These are phyloP conservation scores for Candida chauliodis DNA, from an alignment of 805 yeast genomes.

Conservation along the genomic window DNA sequence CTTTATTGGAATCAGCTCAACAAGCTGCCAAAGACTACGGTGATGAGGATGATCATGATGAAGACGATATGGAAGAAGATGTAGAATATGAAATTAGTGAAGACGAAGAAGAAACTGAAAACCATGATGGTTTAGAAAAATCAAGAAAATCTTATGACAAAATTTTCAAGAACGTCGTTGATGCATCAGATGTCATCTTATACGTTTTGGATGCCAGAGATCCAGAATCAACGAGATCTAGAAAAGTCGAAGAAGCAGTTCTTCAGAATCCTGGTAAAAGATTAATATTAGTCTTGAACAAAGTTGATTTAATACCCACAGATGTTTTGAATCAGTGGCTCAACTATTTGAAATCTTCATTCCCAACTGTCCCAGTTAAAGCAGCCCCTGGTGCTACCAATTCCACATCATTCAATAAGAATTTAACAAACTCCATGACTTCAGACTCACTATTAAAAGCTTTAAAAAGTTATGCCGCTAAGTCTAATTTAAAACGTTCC, in stretches of 20 bases:
- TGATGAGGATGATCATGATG: constrained; percentile 44
- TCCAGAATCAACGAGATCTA: constrained; percentile 92
- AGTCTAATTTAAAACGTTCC: constrained; percentile 81
- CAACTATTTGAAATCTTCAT: constrained; percentile 67
- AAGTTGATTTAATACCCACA: constrained; percentile 89
- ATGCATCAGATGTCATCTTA: constrained; percentile 83
- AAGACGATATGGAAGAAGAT: constrained; percentile 30
- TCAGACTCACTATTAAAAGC: constrained; percentile 73
- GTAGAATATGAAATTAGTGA: constrained; percentile 43
- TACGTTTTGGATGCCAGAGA: constrained; percentile 98
- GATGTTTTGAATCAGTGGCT: constrained; percentile 82
- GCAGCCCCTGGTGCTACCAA: constrained; percentile 75
- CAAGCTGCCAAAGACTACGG: constrained; percentile 75
- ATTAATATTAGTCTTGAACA: constrained; percentile 80
- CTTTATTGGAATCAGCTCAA: constrained; percentile 86
- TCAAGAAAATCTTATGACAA: constrained; percentile 91
- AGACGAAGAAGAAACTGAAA: constrained; percentile 36
- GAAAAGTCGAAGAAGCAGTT: constrained; percentile 86
- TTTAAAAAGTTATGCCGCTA: constrained; percentile 79
- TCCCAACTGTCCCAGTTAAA: constrained; percentile 89
- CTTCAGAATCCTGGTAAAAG: constrained; percentile 77
- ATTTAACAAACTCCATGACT: constrained; percentile 66
- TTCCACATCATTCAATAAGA: constrained; percentile 65
- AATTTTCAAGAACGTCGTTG: constrained; percentile 89
- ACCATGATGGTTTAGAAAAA: constrained; percentile 53